phyloP scores from a whole-genome alignment of 306 rosid genomes.

The Chamaecrista fasciculata region DNA sequence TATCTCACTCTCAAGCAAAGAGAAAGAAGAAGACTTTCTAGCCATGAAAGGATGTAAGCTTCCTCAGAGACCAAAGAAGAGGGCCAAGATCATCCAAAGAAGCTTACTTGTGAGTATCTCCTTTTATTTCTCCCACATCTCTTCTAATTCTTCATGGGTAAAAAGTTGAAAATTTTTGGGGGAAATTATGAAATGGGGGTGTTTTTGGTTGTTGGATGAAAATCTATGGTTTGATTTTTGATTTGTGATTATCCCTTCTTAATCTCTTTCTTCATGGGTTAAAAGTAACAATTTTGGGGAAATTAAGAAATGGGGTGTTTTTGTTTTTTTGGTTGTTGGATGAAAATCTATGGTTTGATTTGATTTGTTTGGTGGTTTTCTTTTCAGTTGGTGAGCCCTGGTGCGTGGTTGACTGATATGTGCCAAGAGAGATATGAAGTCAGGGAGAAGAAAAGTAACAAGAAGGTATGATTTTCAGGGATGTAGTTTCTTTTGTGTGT shows the following conservation, averaged over 20 bases:
- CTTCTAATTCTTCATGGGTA: background rate
- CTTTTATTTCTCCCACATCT: too few species aligned
- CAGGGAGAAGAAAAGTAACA: conserved; percentile 77
- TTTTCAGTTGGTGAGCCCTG: conserved; percentile 76
- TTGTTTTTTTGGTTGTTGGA: background rate
- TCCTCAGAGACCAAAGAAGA: conserved; percentile 81
- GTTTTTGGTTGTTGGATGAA: background rate
- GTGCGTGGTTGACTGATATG: conserved; percentile 89
- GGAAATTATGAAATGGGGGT: background rate
- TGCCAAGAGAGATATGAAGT: conserved; percentile 91
- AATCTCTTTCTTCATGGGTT: too few species aligned
- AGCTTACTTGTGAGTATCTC: conserved; percentile 56
- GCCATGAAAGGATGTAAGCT: conserved; percentile 85
- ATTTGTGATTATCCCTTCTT: background rate
- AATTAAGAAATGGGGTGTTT: too few species aligned
- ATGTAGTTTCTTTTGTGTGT: background rate
- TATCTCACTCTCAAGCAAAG: conserved; percentile 70
- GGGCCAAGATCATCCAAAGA: conserved; percentile 76
- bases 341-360: background rate
- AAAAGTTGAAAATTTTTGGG: background rate
- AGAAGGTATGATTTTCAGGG: conserved; percentile 54
- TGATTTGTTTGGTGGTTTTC: background rate
- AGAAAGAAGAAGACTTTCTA: conserved; percentile 78
- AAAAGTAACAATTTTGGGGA: too few species aligned
- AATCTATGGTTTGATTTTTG: background rate